Evolutionary conservation across 495 filamentous ascomycete genomes (phyloP), one percentile per base, ranked within the genome.

Genomic region (Darksidea phi): DNA sequence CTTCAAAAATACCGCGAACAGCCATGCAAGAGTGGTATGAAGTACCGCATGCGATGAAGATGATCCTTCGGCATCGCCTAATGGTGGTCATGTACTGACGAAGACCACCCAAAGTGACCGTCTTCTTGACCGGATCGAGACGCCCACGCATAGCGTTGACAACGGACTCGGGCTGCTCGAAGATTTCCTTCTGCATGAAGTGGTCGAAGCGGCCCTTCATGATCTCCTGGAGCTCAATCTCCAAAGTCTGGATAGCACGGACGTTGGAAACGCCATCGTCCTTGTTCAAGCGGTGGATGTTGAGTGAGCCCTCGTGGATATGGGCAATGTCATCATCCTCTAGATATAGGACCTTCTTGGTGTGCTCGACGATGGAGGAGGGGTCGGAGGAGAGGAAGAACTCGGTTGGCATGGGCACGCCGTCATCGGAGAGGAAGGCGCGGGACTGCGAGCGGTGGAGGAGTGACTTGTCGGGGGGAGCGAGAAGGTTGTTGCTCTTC

Each of bases 101-200:
- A 52, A 98, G 81, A 52, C 94, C 94, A 79, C 94, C 94, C 34
- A 98, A 85, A 3, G 93, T 98, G 48, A 98, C 92, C 51, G 82
- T 86, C 82, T 95, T 94, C 78, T 97, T 93, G 57, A 82, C 87
- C 52, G 88, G 82, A 73, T 98, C 95, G 64, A 98, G 79, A 76
- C 94, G 95, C 74, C 94, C 94, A 84, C 94, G 88, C 94, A 98
- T 98, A 43, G 95, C 97, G 81, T 98, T 98, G 77, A 98, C 86
- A 59, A 98, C 90, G 5, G 94, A 98, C 78, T 98, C 94, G 58
- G 94, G 94, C 78, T 98, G 94, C 79, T 98, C 94, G 75, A 97
- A 98, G 71, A 98, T 98, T 74, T 98, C 94, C 82, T 98, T 98
- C 74, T 98, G 95, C 94, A 98, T 98, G 81, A 97, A 98, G 77